phyloP scores from a whole-genome alignment of 1,139 yeast species.

The Scheffersomyces illinoinensis region DNA sequence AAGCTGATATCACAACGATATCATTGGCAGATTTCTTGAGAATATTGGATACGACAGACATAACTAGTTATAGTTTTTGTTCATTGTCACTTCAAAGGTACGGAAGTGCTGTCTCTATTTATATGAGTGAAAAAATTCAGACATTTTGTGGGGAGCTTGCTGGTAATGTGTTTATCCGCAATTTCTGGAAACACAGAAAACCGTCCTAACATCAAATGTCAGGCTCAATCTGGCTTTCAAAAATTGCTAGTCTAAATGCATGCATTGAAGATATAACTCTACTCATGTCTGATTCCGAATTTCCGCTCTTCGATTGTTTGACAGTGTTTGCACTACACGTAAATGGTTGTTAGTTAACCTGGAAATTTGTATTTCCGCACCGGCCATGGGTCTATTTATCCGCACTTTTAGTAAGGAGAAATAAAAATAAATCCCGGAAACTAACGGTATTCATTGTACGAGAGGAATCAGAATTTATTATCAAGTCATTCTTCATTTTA shows the following conservation, averaged over 20 bases:
- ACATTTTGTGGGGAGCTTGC: not conserved
- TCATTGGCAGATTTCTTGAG: slow-evolving; percentile 30
- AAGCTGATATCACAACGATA: slow-evolving; percentile 36
- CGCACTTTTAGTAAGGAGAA: not conserved
- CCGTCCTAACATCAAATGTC: not conserved
- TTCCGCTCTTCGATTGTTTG: not conserved
- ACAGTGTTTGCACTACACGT: not conserved
- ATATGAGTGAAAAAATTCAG: not conserved
- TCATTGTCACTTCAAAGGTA: not conserved
- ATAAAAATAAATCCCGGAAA: not conserved
- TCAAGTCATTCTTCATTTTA: not conserved
- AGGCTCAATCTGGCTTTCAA: not conserved
- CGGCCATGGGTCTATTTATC: not conserved
- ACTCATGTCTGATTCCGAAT: not conserved
- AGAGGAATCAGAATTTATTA: not conserved
- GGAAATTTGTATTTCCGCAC: not conserved
- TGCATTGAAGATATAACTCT: not conserved
- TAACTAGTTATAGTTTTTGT: not conserved
- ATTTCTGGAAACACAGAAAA: not conserved
- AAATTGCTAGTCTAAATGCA: not conserved
- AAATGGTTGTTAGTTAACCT: not conserved
- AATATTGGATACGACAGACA: slow-evolving; percentile 2
- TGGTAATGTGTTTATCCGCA: not conserved
- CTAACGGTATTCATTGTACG: not conserved
- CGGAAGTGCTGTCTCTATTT: not conserved